These are phyloP conservation scores for Aspergillus texensis DNA, from an alignment of 2,329 filamentous ascomycete genomes.

Conservation along the genomic window DNA sequence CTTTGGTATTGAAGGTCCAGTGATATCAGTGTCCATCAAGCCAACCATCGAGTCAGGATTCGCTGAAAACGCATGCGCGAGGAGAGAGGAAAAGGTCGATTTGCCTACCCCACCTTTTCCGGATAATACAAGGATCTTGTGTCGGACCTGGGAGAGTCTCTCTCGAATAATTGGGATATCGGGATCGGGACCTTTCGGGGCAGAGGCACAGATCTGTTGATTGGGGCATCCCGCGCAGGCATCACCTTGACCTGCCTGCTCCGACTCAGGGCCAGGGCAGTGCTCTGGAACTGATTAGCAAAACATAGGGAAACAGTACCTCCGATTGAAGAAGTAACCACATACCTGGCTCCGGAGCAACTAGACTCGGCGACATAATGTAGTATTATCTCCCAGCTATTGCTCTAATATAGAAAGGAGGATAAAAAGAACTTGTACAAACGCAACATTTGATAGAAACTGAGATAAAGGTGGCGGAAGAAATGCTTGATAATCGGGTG, in stretches of 20 bases:
- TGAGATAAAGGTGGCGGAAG: constrained; percentile 26
- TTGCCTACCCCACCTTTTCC: constrained; percentile 98
- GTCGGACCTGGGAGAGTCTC: constrained; percentile 76
- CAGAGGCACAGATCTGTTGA: constrained; percentile 89
- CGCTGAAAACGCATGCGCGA: constrained; percentile 85
- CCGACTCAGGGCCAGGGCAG: constrained; percentile 76
- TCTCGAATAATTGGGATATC: constrained; percentile 87
- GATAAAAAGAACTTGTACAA: neutral
- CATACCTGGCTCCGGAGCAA: constrained; percentile 82
- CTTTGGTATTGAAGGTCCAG: constrained; percentile 92
- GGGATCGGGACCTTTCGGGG: constrained; percentile 92
- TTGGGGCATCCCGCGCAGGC: constrained; percentile 95
- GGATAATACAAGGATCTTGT: constrained; percentile 90
- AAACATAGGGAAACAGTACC: neutral
- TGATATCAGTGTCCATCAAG: constrained; percentile 98
- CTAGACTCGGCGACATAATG: constrained; percentile 81
- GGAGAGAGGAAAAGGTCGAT: constrained; percentile 85
- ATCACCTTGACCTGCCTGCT: constrained; percentile 65
- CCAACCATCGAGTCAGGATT: constrained; percentile 80
- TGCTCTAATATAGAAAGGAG: neutral
- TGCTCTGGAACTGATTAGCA: constrained; percentile 61
- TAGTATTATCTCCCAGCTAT: neutral
- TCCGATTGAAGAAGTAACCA: constrained; percentile 6
- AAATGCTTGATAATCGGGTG: constrained; percentile 36
- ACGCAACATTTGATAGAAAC: neutral